Conservation (phyloP, 805 yeast species). For the Scheffersomyces ergatensis region DNA sequence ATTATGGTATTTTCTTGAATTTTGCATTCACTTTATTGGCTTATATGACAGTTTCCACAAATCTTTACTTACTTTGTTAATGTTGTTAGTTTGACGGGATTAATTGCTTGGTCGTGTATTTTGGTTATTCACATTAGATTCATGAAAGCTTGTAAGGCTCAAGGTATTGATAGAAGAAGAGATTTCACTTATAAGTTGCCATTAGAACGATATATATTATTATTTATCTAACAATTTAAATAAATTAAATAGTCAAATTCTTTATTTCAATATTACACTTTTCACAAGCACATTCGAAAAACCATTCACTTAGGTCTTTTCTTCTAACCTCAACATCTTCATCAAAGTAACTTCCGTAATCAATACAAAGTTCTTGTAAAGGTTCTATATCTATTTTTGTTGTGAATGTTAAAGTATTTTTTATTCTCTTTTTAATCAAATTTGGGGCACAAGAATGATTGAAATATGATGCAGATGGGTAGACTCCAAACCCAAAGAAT, state of each 20-base stretch:
- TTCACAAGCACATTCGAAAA: conserved; percentile 53
- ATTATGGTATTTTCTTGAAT: conserved; percentile 51
- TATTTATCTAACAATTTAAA: no score
- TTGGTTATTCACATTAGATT: conserved; percentile 66
- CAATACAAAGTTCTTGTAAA: conserved; percentile 56
- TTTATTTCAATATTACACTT: conserved; percentile 35
- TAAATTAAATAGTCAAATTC: background rate
- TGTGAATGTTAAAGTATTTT: conserved; percentile 39
- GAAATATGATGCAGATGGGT: conserved; percentile 64
- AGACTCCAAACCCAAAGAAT: conserved; percentile 58
- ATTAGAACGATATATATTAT: conserved; percentile 51
- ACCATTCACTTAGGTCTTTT: conserved; percentile 50
- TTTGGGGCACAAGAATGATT: conserved; percentile 68
- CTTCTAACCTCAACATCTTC: conserved; percentile 42
- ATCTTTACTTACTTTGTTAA: conserved; percentile 71
- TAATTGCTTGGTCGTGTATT: conserved; percentile 73
- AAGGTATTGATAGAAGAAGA: conserved; percentile 54
- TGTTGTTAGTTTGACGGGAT: conserved; percentile 72
- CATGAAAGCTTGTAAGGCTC: conserved; percentile 62
- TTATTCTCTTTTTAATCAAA: conserved; percentile 41
- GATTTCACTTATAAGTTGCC: conserved; percentile 63
- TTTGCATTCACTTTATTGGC: conserved; percentile 61
- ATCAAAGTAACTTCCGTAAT: conserved; percentile 52
- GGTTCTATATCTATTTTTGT: conserved; percentile 35
- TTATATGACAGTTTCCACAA: conserved; percentile 62